Evolutionary conservation across 495 filamentous ascomycete genomes (phyloP).

Genomic region (Chaetomium fimeti): DNA sequence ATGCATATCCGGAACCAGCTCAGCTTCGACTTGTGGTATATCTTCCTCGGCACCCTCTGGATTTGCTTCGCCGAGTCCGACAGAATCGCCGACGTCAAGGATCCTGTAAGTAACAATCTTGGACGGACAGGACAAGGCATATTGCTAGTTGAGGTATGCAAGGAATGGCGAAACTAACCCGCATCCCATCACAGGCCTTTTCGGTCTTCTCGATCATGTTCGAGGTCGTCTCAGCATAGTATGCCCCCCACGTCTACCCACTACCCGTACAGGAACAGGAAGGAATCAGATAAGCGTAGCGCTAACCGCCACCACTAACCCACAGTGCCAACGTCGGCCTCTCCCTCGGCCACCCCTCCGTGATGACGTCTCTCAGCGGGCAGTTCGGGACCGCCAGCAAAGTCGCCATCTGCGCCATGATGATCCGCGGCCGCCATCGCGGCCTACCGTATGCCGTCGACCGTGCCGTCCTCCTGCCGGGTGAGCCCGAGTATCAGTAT

Average conservation of each 20-base stretch:
- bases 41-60: conserved; percentile 76
- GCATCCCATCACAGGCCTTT: conserved; percentile 44
- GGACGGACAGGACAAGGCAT: no score
- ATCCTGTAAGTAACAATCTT: conserved; percentile 12
- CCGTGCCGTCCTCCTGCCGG: conserved; percentile 77
- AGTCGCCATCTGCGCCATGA: conserved; percentile 86
- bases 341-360: conserved; percentile 68
- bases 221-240: conserved; percentile 82
- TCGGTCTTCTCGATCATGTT: conserved; percentile 77
- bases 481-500: conserved; percentile 45
- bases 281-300: no score
- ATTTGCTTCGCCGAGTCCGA: conserved; percentile 75
- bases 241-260: background rate
- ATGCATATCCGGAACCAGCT: conserved; percentile 80
- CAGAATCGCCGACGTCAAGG: conserved; percentile 21
- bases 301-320: conserved; percentile 5
- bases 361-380: conserved; percentile 72
- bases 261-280: no score
- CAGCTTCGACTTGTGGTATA: conserved; percentile 77
- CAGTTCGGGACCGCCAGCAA: conserved; percentile 74
- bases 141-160: no score
- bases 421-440: conserved; percentile 87
- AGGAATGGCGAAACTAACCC: no score
- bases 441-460: conserved; percentile 86
- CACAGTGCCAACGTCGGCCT: conserved; percentile 74